Evolutionary conservation across 2,329 filamentous ascomycete species (phyloP), one percentile per base, ranked within the genome.

Genomic region (Colletotrichum phormii): DNA sequence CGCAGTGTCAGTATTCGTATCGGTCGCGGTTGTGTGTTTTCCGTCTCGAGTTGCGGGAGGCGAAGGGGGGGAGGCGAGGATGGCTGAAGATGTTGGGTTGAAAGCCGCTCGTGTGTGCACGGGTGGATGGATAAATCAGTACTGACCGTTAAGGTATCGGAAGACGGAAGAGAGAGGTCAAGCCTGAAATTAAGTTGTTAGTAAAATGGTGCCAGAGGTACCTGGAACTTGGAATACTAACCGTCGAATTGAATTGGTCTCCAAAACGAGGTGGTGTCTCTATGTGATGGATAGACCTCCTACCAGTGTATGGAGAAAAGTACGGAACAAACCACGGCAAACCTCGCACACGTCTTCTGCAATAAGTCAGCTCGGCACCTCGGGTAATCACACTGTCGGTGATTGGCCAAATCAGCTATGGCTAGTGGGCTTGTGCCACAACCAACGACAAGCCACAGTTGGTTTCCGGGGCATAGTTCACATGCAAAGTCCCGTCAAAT

Each of bases 201-300:
- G 35, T 12, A 35, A 64, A 5, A 35, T 12, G 4, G 2, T 4
- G 18, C 8, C 15, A 49, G 11, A 67, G 2, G 33, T 24, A 26
- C 37, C 24, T 64, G 51, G 24, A 4, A 4, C 15, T 18, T 37
- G 22, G 11, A 24, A 42, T 22, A 62, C 70, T 57, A 29, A 64
- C 65, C 60, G 62, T 72, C 54, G 57, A 64, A 70, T 68, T 51
- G 54, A 61, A 72, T 35, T 51, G 46, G 59, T 64, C 53, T 72
- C 70, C 70, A 70, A 57, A 69, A 64, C 65, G 65, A 72, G 55
- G 65, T 69, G 65, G 65, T 63, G n/a, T 66, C 69, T 72, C 37
- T 29, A 58, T 31, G 67, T 54, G 69, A 72, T 72, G 69, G 37
- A 35, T 65, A 67, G 35, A 33, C 64, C 65, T 69, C 68, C 31